Evolutionary conservation across 768 basidiomycete genomes (phyloP), one percentile per base, ranked within the genome.

Genomic region (Pleurotus ostreatus): DNA sequence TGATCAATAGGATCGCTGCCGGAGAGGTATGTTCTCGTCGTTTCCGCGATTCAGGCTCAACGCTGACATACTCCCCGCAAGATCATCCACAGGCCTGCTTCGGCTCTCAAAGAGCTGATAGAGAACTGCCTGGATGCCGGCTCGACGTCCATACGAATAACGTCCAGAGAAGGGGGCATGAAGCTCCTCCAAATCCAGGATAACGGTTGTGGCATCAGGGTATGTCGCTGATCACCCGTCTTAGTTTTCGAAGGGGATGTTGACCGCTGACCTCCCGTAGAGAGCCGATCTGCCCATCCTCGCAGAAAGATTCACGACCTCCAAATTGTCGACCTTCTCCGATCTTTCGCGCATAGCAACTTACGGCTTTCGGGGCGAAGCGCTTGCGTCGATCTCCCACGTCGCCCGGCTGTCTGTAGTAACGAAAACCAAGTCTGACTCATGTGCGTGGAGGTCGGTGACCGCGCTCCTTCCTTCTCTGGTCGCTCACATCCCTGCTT

Each of bases 331-430:
- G 1, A 82, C 83, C 0, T 99, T 93, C 64, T 86, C 89, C 3
- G 97, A 99, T 65, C 69, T 99, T 54, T 83, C 85, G 34, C 77
- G 76, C n/a, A 77, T 99, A 37, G 78, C 81, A 2, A 98, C 96
- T 0, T 98, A 98, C 68, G 97, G 97, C 0, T 99, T 99, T 70
- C 83, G 97, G 51, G 96, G 97, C 25, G 97, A 99, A 72, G 97
- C 97, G 0, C 73, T 99, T 47, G 97, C 96, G 2, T 95, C 93
- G 11, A 92, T 99, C 57, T 95, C 93, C 4, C 94, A 97, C 70
- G 92, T 96, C 40, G 86, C 94, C 1, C 90, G 89, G 67, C 76
- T 99, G 55, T 84, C 85, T 15, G 89, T 98, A 8, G 73, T 90
- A n/a, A 97, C 94, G 4, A 98, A 98, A 74, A 93, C 89, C 0